These are phyloP conservation scores for Phaeotremella fagi DNA, from an alignment of 768 basidiomycete genomes.

Conservation along the genomic window DNA sequence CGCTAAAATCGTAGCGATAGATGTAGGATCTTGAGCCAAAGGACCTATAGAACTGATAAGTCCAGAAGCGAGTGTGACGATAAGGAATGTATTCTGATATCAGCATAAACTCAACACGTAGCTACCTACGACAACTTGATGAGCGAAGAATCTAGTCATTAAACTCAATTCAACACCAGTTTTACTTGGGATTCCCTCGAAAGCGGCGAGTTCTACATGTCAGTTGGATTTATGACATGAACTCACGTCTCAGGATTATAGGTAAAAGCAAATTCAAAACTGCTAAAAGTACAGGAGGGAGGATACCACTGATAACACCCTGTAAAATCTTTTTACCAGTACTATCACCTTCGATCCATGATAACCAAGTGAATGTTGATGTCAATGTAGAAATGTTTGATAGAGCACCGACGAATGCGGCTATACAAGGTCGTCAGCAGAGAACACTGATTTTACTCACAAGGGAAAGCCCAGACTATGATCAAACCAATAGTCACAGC, in stretches of 20 bases:
- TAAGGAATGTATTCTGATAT: slow-evolving; percentile 80
- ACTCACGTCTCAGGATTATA: slow-evolving; percentile 67
- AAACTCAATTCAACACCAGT: slow-evolving; percentile 80
- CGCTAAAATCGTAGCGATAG: slow-evolving; percentile 68
- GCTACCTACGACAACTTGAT: slow-evolving; percentile 81
- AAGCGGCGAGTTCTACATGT: slow-evolving; percentile 60
- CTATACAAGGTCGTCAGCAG: slow-evolving; percentile 41
- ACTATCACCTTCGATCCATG: slow-evolving; percentile 58
- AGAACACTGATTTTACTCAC: slow-evolving; percentile 47
- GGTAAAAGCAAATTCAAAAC: slow-evolving; percentile 86
- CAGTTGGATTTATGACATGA: neutral
- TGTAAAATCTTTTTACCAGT: slow-evolving; percentile 52
- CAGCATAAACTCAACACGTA: too few species aligned
- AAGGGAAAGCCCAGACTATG: slow-evolving; percentile 81
- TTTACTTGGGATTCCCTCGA: slow-evolving; percentile 84
- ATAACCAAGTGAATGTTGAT: slow-evolving; percentile 67
- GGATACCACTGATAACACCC: slow-evolving; percentile 82
- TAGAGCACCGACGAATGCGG: slow-evolving; percentile 76
- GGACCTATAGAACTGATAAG: slow-evolving; percentile 65
- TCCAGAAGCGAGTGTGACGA: slow-evolving; percentile 79
- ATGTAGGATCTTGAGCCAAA: slow-evolving; percentile 64
- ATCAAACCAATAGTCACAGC: slow-evolving; percentile 73
- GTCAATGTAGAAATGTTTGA: slow-evolving; percentile 69
- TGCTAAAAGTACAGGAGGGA: slow-evolving; percentile 80
- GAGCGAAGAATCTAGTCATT: slow-evolving; percentile 88